Conservation (phyloP, 257 asterid species). For the Henckelia pumila region DNA sequence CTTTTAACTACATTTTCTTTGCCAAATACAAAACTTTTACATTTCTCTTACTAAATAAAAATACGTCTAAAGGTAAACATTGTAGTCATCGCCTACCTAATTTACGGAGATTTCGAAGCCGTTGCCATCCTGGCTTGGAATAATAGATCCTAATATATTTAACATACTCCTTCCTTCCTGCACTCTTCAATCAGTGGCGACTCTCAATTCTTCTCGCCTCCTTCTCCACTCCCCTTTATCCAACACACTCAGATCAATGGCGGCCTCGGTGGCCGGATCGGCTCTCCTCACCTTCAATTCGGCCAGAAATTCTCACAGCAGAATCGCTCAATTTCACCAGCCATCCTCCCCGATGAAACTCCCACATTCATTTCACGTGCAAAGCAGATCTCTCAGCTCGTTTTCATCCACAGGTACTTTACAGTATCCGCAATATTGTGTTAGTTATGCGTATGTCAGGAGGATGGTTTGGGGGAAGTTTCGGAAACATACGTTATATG, state of each 20-base stretch:
- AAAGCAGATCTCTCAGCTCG: constrained; percentile 51
- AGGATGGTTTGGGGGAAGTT: background rate
- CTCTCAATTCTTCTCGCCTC: constrained; percentile 27
- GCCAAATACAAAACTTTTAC: no score
- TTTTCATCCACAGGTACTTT: constrained; percentile 51
- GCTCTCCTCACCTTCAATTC: constrained; percentile 44
- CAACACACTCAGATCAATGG: constrained; percentile 33
- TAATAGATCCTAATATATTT: no score
- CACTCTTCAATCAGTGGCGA: constrained; percentile 31
- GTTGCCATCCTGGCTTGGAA: no score
- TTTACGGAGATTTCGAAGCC: no score
- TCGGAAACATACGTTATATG: background rate
- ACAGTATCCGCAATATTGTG: background rate
- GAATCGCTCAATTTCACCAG: constrained; percentile 33
- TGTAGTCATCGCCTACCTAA: no score
- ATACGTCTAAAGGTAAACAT: no score
- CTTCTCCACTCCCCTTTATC: constrained; percentile 21
- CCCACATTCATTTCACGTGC: constrained; percentile 31
- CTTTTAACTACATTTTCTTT: no score
- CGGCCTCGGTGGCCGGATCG: constrained; percentile 63
- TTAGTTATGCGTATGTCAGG: background rate
- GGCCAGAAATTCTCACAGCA: constrained; percentile 34
- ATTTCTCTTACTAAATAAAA: no score
- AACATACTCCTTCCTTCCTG: no score
- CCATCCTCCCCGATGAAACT: constrained; percentile 35